phyloP scores from a whole-genome alignment of 768 basidiomycete genomes.

The Strobilomyces echinocephalus region DNA sequence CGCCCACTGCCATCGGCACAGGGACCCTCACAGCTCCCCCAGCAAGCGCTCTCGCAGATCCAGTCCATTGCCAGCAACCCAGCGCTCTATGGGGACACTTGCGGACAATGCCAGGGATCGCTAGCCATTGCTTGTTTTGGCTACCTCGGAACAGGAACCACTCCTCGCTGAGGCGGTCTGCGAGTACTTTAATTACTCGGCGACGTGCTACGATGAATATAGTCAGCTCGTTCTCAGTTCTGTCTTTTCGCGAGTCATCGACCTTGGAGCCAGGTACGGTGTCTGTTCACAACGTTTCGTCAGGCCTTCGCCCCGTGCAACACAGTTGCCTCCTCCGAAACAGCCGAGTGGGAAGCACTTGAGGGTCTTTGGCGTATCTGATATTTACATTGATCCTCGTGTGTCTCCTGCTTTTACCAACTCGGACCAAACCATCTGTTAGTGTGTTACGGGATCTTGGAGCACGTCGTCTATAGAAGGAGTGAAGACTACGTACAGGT shows the following conservation, averaged over 20 bases:
- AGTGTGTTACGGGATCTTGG: slow-evolving; percentile 69
- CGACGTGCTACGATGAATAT: slow-evolving; percentile 33
- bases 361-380: slow-evolving; percentile 47
- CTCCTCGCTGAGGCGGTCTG: slow-evolving; percentile 36
- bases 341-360: slow-evolving; percentile 41
- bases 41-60: slow-evolving; percentile 37
- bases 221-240: slow-evolving; percentile 34
- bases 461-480: no score
- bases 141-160: slow-evolving; percentile 39
- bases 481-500: no score
- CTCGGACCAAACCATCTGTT: not conserved
- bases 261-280: slow-evolving; percentile 42
- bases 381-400: slow-evolving; percentile 51
- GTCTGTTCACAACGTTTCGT: not conserved
- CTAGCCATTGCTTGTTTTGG: slow-evolving; percentile 38
- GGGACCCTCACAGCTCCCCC: slow-evolving; percentile 32
- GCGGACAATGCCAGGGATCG: slow-evolving; percentile 37
- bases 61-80: slow-evolving; percentile 36
- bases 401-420: slow-evolving; percentile 9
- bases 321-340: slow-evolving; percentile 37
- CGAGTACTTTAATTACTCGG: slow-evolving; percentile 37
- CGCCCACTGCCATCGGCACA: slow-evolving; percentile 39
- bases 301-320: no score
- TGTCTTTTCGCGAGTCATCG: slow-evolving; percentile 43
- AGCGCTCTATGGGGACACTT: slow-evolving; percentile 33